These are phyloP conservation scores for Jaltomata sinuosa DNA, from an alignment of 257 asterid species.

Conservation along the genomic window DNA sequence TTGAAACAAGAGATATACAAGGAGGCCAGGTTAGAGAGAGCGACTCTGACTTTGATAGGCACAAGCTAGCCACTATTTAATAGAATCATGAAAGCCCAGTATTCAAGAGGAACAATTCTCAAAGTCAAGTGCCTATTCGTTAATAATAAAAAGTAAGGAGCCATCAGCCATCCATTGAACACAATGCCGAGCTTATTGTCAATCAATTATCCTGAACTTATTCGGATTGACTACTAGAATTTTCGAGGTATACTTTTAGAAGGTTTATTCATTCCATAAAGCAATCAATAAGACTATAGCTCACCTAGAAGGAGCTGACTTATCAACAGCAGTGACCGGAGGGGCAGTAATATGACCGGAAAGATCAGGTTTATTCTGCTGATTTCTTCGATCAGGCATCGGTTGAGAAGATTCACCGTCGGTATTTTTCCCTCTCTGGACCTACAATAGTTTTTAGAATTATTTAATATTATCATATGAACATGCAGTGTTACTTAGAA, in stretches of 20 bases:
- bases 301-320: conserved; percentile 52
- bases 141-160: background rate
- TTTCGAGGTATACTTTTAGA: background rate
- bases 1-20: background rate
- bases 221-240: background rate
- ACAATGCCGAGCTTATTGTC: background rate
- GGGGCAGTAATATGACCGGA: conserved; percentile 31
- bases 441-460: conserved; percentile 33
- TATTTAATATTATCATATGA: background rate
- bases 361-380: conserved; percentile 38
- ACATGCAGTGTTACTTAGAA: background rate
- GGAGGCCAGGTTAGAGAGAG: background rate
- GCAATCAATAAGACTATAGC: background rate
- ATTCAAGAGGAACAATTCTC: background rate
- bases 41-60: background rate
- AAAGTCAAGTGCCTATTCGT: background rate
- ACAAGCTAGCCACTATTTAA: background rate
- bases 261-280: background rate
- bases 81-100: background rate
- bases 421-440: conserved; percentile 27
- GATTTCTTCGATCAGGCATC: conserved; percentile 26
- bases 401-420: conserved; percentile 47
- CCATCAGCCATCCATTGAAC: background rate
- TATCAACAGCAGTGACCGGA: conserved; percentile 32
- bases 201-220: background rate